These are phyloP conservation scores for Cyclotella distinguenda DNA, from an alignment of 108 stramenopile species.

Conservation along the genomic window DNA sequence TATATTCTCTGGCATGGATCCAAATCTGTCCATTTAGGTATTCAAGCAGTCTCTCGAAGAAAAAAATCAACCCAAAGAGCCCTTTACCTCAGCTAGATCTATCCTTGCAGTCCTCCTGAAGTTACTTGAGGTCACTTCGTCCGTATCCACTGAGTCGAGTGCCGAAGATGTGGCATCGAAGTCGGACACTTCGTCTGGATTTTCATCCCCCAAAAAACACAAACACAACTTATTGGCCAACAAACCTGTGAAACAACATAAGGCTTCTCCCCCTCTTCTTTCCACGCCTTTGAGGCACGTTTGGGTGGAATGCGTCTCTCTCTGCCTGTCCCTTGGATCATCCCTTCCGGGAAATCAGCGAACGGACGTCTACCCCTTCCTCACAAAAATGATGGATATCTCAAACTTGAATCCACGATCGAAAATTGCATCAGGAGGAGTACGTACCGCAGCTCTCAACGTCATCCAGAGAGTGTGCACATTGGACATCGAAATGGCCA, in stretches of 20 bases:
- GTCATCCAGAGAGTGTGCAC: conserved; percentile 56
- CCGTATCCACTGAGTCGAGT: conserved; percentile 28
- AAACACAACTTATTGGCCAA: conserved; percentile 6
- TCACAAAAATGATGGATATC: conserved; percentile 73
- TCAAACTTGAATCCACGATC: conserved; percentile 71
- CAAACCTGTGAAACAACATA: conserved; percentile 33
- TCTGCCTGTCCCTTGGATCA: conserved; percentile 69
- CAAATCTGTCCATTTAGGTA: neutral
- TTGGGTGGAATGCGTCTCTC: conserved; percentile 81
- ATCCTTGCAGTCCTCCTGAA: conserved; percentile 81
- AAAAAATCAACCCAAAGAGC: conserved; percentile 17
- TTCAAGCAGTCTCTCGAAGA: conserved; percentile 14
- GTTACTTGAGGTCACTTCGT: conserved; percentile 69
- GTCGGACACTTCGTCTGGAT: neutral
- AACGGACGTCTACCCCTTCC: conserved; percentile 61
- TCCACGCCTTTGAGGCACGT: conserved; percentile 67
- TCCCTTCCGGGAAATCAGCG: conserved; percentile 64
- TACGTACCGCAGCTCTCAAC: conserved; percentile 69
- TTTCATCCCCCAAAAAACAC: conserved; percentile 11
- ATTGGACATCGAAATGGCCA: conserved; percentile 50
- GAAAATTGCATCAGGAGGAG: conserved; percentile 71
- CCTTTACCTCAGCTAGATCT: conserved; percentile 73
- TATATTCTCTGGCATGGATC: too few species aligned
- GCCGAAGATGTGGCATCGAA: conserved; percentile 4
- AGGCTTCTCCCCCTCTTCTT: conserved; percentile 62